Conservation (phyloP, 2,329 filamentous ascomycete genomes). For the Sclerotinia nivalis region DNA sequence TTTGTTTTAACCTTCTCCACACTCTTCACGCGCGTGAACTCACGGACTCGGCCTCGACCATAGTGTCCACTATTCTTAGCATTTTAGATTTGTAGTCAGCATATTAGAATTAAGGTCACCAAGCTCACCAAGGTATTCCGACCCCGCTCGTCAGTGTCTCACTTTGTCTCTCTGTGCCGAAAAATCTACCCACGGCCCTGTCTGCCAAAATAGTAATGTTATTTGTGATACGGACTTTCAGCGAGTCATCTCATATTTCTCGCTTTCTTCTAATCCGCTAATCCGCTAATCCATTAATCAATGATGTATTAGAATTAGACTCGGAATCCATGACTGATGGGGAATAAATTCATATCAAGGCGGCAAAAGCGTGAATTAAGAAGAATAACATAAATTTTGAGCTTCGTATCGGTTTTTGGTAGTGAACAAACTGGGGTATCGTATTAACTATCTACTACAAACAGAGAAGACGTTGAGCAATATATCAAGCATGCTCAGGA, state of each 20-base stretch:
- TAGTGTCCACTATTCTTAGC: conserved; percentile 28
- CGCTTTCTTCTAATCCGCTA: conserved; percentile 9
- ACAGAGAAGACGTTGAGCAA: conserved; percentile 16
- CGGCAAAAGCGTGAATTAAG: conserved; percentile 36
- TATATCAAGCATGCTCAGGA: conserved; percentile 17
- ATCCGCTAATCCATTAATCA: conserved; percentile 5
- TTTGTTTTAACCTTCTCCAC: conserved; percentile 24
- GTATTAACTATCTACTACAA: not conserved
- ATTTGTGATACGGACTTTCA: conserved; percentile 21
- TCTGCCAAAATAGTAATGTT: conserved; percentile 13
- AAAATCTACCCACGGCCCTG: not conserved
- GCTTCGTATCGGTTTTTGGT: not conserved
- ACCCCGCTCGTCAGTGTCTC: conserved; percentile 17
- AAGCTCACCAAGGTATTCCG: conserved; percentile 24
- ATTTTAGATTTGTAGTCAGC: conserved; percentile 17
- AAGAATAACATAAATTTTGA: not conserved
- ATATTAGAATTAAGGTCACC: conserved; percentile 13
- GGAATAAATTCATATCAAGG: conserved; percentile 27
- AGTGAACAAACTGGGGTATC: not conserved
- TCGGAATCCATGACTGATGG: conserved; percentile 4
- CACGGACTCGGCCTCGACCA: conserved; percentile 24
- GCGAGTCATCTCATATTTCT: conserved; percentile 24
- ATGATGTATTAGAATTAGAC: conserved; percentile 12
- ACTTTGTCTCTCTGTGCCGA: conserved; percentile 15
- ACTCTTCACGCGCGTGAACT: conserved; percentile 14